A percentile compares a stretch with the other conserved stretches of the same genome.
These are phyloP conservation scores for Coemansia sp. DNA, from an alignment of 192 early-diverging fungal genomes.

Conservation along the genomic window DNA sequence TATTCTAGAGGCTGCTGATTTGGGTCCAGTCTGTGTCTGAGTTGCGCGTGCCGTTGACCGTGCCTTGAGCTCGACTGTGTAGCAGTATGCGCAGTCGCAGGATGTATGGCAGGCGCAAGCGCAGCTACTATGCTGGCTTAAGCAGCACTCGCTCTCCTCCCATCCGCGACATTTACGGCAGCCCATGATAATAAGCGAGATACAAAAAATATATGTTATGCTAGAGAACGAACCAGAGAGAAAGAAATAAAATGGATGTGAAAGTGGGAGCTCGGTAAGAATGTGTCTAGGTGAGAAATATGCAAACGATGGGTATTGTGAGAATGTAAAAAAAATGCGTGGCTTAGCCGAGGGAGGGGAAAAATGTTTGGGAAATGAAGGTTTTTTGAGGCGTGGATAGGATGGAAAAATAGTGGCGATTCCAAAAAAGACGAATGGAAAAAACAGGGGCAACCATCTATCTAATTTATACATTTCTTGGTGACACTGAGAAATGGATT, in stretches of 20 bases:
- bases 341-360: neutral
- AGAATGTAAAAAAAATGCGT: neutral
- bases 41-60: slow-evolving; percentile 12
- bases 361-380: neutral
- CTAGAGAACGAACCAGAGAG: neutral
- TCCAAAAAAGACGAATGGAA: neutral
- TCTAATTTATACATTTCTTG: neutral
- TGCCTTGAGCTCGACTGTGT: slow-evolving; percentile 16
- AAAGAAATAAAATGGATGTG: neutral
- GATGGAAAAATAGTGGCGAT: neutral
- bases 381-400: too few relatives aligned
- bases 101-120: slow-evolving; percentile 33
- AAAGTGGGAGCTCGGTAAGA: neutral
- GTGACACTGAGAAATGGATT: neutral
- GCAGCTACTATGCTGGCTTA: slow-evolving; percentile 32
- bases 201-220: neutral
- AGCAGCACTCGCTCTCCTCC: slow-evolving; percentile 51
- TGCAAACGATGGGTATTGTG: neutral
- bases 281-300: neutral
- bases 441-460: neutral
- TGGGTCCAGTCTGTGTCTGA: neutral
- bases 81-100: slow-evolving; percentile 37
- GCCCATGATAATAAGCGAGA: slow-evolving; percentile 31
- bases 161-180: slow-evolving; percentile 51
- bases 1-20: slow-evolving; percentile 8